These are phyloP conservation scores for Coemansia sp. DNA, from an alignment of 192 early-diverging fungal genomes.

Conservation along the genomic window DNA sequence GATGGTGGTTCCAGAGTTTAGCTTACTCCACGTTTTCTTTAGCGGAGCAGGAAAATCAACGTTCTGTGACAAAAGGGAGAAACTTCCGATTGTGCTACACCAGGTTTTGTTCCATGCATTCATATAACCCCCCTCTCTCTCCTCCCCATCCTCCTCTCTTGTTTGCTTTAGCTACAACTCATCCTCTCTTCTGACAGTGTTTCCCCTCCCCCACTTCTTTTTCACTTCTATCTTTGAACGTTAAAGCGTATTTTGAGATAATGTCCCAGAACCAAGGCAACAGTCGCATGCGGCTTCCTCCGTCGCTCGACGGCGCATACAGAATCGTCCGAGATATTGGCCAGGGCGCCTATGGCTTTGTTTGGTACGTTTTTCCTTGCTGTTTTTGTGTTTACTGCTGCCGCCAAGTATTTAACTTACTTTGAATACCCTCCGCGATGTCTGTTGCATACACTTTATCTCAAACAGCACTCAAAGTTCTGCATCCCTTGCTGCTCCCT, in stretches of 20 bases:
- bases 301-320: conserved; percentile 62
- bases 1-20: background rate
- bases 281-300: conserved; percentile 59
- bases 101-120: background rate
- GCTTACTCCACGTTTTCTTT: background rate
- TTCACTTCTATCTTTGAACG: background rate
- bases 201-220: background rate
- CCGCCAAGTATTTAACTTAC: no score
- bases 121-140: background rate
- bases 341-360: conserved; percentile 86
- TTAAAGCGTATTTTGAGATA: background rate
- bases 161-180: background rate
- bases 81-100: background rate
- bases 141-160: background rate
- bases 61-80: background rate
- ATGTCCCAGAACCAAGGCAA: conserved; percentile 37
- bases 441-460: background rate
- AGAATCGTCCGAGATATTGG: conserved; percentile 79
- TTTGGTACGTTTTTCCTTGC: conserved; percentile 60
- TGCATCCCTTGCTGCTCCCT: background rate
- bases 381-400: background rate
- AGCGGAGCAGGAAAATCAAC: conserved; percentile 5
- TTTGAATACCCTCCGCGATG: background rate
- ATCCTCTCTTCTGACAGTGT: background rate
- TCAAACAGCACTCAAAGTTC: background rate